Conservation (phyloP, 169 alveolate species). For the Plasmodium vivax region DNA sequence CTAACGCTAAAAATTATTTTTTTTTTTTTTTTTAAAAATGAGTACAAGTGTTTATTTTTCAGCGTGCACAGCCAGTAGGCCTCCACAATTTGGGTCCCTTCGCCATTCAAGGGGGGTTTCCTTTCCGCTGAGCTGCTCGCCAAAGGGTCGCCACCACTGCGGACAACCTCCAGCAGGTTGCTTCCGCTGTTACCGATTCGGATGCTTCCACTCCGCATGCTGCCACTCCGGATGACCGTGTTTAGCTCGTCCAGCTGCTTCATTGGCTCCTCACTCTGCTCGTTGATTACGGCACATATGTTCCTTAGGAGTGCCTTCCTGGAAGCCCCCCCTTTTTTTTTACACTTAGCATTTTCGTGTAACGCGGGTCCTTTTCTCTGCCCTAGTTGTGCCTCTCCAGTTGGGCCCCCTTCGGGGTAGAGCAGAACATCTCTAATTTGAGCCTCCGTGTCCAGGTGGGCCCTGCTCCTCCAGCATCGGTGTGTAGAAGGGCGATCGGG, state of each 20-base stretch:
- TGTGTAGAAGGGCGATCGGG: not conserved
- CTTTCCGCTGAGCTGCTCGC: not conserved
- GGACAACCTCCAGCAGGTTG: not conserved
- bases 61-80: conserved; percentile 29
- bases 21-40: conserved; percentile 46
- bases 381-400: not conserved
- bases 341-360: not conserved
- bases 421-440: conserved; percentile 4
- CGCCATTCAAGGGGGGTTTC: not conserved
- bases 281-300: conserved; percentile 18
- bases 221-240: not conserved
- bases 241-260: conserved; percentile 13
- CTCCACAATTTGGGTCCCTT: conserved; percentile 28
- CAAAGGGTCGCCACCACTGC: not conserved
- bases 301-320: conserved; percentile 5
- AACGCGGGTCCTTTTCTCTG: not conserved
- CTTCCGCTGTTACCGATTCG: not conserved
- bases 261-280: conserved; percentile 19
- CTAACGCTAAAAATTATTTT: conserved; percentile 56
- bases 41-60: conserved; percentile 5
- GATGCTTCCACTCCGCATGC: too few relatives aligned
- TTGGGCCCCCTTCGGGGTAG: not conserved
- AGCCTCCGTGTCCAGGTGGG: not conserved
- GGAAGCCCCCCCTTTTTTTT: not conserved
- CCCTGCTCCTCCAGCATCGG: not conserved